A percentile compares a stretch with the other conserved stretches of the same genome.
Conservation (phyloP, 2,329 filamentous ascomycete genomes). For the Cercospora sesami region DNA sequence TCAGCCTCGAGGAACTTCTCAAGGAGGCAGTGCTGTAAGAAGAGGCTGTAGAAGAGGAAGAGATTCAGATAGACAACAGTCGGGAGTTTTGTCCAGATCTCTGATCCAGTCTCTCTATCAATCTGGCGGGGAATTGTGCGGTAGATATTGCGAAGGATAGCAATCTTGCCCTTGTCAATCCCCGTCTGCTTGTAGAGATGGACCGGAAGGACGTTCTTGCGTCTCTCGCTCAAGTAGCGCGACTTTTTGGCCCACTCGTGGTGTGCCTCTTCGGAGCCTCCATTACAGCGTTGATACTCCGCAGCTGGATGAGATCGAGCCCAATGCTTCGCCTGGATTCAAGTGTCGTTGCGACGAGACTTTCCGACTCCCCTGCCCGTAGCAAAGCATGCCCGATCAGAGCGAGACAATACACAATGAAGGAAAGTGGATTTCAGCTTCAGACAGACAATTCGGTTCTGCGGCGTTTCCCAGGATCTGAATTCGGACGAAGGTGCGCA, state of each 20-base stretch:
- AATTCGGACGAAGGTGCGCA: background rate
- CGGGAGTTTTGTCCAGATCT: background rate
- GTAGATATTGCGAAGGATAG: background rate
- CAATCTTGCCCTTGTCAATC: background rate
- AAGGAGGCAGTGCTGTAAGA: background rate
- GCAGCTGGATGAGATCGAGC: background rate
- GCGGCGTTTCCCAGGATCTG: background rate
- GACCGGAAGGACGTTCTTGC: background rate
- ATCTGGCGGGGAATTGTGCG: background rate
- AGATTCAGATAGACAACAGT: background rate
- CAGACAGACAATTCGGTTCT: background rate
- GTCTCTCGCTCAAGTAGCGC: background rate
- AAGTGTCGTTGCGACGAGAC: background rate
- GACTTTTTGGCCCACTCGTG: background rate
- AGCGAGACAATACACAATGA: background rate
- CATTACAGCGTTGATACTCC: background rate
- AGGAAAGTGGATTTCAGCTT: background rate
- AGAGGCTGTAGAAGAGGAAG: background rate
- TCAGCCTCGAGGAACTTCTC: background rate
- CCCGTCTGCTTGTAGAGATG: background rate
- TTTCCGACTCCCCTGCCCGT: background rate
- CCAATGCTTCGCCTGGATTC: background rate
- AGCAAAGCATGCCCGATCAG: background rate
- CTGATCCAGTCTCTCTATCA: background rate
- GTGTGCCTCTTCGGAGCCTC: background rate